Conservation (phyloP, 352 stramenopile species). For the Pythium vanterpoolii region DNA sequence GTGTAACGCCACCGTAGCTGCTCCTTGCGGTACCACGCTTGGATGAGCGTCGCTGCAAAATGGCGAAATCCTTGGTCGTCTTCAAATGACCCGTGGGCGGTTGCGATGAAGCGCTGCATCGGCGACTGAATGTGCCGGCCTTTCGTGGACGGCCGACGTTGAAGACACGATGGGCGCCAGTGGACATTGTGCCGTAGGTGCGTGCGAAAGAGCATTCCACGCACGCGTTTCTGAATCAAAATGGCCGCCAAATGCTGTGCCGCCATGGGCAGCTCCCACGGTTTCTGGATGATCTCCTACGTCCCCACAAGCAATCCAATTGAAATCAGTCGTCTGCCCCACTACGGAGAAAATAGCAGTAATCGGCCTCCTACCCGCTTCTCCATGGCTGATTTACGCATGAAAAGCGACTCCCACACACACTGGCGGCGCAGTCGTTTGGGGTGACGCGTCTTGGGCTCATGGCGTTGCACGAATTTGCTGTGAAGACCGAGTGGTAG, state of each 20-base stretch:
- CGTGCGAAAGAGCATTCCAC: slow-evolving; percentile 57
- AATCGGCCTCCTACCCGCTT: slow-evolving; percentile 36
- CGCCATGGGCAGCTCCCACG: slow-evolving; percentile 81
- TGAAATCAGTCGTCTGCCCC: neutral
- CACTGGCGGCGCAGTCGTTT: slow-evolving; percentile 28
- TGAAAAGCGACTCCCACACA: slow-evolving; percentile 76
- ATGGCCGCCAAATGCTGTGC: slow-evolving; percentile 76
- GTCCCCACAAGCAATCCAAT: neutral
- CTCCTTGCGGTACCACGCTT: slow-evolving; percentile 73
- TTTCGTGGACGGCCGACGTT: neutral
- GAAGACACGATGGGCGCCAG: neutral
- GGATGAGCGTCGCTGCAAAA: slow-evolving; percentile 57
- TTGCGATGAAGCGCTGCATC: slow-evolving; percentile 73
- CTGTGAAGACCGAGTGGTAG: slow-evolving; percentile 19
- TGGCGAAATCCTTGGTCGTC: slow-evolving; percentile 54
- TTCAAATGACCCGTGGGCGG: slow-evolving; percentile 38
- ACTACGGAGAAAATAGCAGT: neutral
- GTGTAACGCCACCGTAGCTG: slow-evolving; percentile 37
- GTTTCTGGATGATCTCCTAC: slow-evolving; percentile 60
- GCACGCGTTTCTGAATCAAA: slow-evolving; percentile 70
- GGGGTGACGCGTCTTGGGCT: slow-evolving; percentile 39
- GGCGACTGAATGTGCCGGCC: slow-evolving; percentile 32
- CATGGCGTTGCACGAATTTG: slow-evolving; percentile 50
- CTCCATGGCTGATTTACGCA: slow-evolving; percentile 67
- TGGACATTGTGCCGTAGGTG: neutral